These are phyloP conservation scores for Auriscalpium orientale DNA, from an alignment of 768 basidiomycete genomes.

Conservation along the genomic window DNA sequence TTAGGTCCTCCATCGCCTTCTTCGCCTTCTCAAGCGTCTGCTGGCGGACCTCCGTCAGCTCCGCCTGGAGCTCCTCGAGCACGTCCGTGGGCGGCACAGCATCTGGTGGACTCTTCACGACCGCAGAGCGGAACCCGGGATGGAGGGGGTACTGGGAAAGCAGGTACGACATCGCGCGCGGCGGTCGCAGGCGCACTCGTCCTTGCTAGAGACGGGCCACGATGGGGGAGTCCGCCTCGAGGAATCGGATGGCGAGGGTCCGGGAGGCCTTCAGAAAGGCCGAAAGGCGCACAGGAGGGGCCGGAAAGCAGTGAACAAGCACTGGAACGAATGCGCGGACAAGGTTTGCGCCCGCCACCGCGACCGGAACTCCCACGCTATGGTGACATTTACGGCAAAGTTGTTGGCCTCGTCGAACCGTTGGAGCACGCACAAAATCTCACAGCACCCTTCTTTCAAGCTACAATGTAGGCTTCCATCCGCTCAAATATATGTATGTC, in stretches of 20 bases:
- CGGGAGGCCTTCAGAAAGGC: neutral
- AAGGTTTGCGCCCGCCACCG: constrained; percentile 18
- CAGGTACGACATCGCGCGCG: constrained; percentile 49
- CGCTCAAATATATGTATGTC: too few relatives aligned
- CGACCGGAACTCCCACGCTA: constrained; percentile 9
- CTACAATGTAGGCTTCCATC: too few relatives aligned
- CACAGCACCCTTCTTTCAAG: too few relatives aligned
- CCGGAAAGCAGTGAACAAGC: neutral
- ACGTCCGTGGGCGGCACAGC: constrained; percentile 66
- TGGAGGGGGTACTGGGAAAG: constrained; percentile 43
- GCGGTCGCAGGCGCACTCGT: constrained; percentile 3
- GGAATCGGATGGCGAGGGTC: neutral
- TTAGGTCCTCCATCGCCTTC: constrained; percentile 73
- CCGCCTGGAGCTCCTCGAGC: constrained; percentile 54
- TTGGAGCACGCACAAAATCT: too few relatives aligned
- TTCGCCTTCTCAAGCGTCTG: constrained; percentile 53
- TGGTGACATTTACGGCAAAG: neutral
- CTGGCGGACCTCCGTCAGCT: constrained; percentile 48
- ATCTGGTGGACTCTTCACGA: constrained; percentile 60
- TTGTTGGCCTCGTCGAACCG: too few relatives aligned
- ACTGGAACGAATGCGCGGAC: constrained; percentile 7
- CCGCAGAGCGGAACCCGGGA: constrained; percentile 44
- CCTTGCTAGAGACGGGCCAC: constrained; percentile 3
- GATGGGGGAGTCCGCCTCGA: neutral
- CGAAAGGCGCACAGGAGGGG: neutral